Evolutionary conservation across 2,329 filamentous ascomycete genomes (phyloP).

Genomic region (Phyllosticta paracitricarpa): DNA sequence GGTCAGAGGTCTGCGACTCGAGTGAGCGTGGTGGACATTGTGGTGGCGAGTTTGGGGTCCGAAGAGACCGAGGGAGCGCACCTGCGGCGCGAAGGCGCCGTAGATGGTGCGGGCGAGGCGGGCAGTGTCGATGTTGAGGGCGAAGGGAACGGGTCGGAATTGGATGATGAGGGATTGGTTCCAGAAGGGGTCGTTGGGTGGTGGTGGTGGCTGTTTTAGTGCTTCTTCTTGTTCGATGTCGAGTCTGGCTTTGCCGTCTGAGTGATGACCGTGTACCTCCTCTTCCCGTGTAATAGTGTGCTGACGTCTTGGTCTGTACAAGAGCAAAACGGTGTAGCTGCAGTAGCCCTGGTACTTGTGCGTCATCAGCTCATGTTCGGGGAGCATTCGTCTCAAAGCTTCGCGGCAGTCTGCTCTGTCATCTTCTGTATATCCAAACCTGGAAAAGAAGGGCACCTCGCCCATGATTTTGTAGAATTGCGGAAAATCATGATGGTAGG

Average conservation of each 20-base stretch:
- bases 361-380: background rate
- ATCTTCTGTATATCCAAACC: background rate
- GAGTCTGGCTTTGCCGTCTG: no score
- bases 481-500: no score
- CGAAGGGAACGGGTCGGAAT: constrained; percentile 8
- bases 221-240: background rate
- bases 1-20: background rate
- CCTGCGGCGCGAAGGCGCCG: constrained; percentile 16
- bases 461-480: background rate
- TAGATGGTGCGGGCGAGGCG: constrained; percentile 17
- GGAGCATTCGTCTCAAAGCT: background rate
- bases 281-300: no score
- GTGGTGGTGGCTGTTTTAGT: background rate
- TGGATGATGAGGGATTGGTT: constrained; percentile 9
- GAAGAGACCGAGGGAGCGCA: constrained; percentile 8
- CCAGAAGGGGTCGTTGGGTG: background rate
- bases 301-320: background rate
- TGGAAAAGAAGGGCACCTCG: background rate
- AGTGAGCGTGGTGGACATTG: no score
- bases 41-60: background rate
- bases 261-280: no score
- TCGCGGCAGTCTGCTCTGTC: background rate
- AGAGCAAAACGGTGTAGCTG: constrained; percentile 11
- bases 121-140: constrained; percentile 13
- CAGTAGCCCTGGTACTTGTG: constrained; percentile 12